Evolutionary conservation across 2,329 filamentous ascomycete species (phyloP).

Genomic region (Botrytis tulipae): DNA sequence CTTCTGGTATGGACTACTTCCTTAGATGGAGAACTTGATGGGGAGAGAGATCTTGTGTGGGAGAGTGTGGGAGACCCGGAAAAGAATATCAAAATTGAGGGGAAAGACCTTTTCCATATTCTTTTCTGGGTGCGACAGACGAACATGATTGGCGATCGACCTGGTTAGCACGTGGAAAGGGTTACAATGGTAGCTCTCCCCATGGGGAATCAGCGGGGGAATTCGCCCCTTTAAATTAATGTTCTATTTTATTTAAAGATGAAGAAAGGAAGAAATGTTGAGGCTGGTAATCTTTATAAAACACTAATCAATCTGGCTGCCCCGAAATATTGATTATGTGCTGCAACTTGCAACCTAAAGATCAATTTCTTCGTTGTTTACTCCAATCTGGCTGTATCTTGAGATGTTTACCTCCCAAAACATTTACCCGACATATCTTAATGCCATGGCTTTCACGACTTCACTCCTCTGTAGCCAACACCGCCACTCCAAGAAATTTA

Average conservation of each 20-base stretch:
- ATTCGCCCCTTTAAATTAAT: background rate
- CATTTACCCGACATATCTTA: background rate
- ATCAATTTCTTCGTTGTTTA: background rate
- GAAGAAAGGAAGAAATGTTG: background rate
- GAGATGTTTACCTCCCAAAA: background rate
- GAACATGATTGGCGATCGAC: background rate
- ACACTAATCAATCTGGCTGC: background rate
- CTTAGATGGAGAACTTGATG: background rate
- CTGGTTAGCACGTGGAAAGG: background rate
- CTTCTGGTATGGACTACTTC: background rate
- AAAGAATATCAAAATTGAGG: background rate
- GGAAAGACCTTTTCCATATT: conserved; percentile 8
- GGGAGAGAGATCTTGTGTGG: background rate
- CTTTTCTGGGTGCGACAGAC: background rate
- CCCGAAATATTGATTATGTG: background rate
- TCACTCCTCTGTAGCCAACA: background rate
- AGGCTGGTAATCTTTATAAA: background rate
- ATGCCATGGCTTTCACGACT: background rate
- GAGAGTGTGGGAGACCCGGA: background rate
- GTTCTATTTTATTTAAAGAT: background rate
- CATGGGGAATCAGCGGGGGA: conserved; percentile 13
- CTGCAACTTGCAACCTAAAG: background rate
- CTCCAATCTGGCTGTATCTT: background rate
- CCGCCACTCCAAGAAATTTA: background rate
- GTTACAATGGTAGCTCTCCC: background rate